phyloP scores from a whole-genome alignment of 768 basidiomycete species.

The Phlebiopsis gigantea region DNA sequence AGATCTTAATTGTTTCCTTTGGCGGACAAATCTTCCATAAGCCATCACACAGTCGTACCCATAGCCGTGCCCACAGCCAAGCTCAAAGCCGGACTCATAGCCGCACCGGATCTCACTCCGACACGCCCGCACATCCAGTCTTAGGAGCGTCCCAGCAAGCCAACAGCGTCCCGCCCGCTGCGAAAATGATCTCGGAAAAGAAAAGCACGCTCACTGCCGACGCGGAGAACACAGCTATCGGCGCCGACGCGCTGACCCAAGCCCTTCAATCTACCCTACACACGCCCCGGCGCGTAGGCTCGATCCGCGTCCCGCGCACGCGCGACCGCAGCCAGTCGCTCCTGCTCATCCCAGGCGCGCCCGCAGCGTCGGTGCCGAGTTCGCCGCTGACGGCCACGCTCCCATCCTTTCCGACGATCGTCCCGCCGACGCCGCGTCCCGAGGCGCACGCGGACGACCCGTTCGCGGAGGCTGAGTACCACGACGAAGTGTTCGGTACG shows the following conservation, averaged over 20 bases:
- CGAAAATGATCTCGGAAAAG: neutral
- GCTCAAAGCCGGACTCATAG: too few species aligned
- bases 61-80: neutral
- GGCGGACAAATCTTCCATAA: slow-evolving; percentile 70
- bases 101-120: slow-evolving; percentile 11
- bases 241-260: slow-evolving; percentile 13
- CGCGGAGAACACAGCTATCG: slow-evolving; percentile 2
- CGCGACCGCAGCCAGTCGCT: slow-evolving; percentile 4
- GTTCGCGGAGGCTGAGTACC: slow-evolving; percentile 6
- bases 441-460: slow-evolving; percentile 9
- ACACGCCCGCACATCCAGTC: slow-evolving; percentile 9
- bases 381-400: slow-evolving; percentile 18
- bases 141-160: slow-evolving; percentile 1
- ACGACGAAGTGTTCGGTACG: slow-evolving; percentile 28
- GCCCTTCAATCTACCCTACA: slow-evolving; percentile 12
- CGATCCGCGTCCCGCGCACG: slow-evolving; percentile 8
- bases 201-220: slow-evolving; percentile 4
- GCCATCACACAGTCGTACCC: slow-evolving; percentile 24
- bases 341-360: slow-evolving; percentile 21
- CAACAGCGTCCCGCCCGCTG: neutral
- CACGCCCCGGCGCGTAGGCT: neutral
- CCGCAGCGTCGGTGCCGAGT: slow-evolving; percentile 18
- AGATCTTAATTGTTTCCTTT: slow-evolving; percentile 74
- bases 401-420: slow-evolving; percentile 21
- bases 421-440: slow-evolving; percentile 33